phyloP scores from a whole-genome alignment of 2,329 filamentous ascomycete genomes.

The Cordyceps javanica region DNA sequence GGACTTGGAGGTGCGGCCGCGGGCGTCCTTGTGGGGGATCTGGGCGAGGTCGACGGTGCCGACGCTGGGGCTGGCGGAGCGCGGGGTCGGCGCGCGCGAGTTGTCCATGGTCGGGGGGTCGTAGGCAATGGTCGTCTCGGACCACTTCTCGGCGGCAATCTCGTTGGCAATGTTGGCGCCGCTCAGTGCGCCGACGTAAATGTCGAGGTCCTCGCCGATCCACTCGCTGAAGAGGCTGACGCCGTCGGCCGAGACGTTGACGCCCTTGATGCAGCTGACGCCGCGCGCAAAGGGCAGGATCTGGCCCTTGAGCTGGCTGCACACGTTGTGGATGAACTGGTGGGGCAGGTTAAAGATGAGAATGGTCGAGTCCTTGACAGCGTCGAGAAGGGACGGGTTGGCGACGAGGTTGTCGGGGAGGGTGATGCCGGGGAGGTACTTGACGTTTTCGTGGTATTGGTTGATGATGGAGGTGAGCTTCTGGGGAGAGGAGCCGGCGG shows the following conservation, averaged over 20 bases:
- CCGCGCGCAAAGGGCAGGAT: slow-evolving; percentile 88
- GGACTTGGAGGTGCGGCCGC: slow-evolving; percentile 60
- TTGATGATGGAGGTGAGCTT: slow-evolving; percentile 94
- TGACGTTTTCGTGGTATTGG: slow-evolving; percentile 88
- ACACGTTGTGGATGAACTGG: slow-evolving; percentile 87
- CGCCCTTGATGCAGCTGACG: slow-evolving; percentile 97
- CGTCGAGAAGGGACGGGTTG: slow-evolving; percentile 72
- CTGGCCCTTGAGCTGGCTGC: slow-evolving; percentile 76
- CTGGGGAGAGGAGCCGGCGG: slow-evolving; percentile 60
- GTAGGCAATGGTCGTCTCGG: slow-evolving; percentile 94
- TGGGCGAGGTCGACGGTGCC: slow-evolving; percentile 46
- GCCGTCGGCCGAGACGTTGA: slow-evolving; percentile 81
- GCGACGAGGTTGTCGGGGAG: slow-evolving; percentile 80
- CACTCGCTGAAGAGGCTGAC: slow-evolving; percentile 90
- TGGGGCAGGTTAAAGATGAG: slow-evolving; percentile 96
- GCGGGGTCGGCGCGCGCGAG: slow-evolving; percentile 61
- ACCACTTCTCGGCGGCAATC: slow-evolving; percentile 93
- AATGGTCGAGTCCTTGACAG: slow-evolving; percentile 78
- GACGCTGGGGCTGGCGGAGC: slow-evolving; percentile 41
- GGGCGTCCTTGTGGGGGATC: slow-evolving; percentile 57
- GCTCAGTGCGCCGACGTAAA: slow-evolving; percentile 93
- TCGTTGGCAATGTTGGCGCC: slow-evolving; percentile 96
- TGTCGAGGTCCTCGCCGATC: slow-evolving; percentile 84
- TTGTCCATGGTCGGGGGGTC: slow-evolving; percentile 80
- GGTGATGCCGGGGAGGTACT: slow-evolving; percentile 86